Conservation (phyloP, 2,329 filamentous ascomycete genomes). For the Salinomyces thailandicus region DNA sequence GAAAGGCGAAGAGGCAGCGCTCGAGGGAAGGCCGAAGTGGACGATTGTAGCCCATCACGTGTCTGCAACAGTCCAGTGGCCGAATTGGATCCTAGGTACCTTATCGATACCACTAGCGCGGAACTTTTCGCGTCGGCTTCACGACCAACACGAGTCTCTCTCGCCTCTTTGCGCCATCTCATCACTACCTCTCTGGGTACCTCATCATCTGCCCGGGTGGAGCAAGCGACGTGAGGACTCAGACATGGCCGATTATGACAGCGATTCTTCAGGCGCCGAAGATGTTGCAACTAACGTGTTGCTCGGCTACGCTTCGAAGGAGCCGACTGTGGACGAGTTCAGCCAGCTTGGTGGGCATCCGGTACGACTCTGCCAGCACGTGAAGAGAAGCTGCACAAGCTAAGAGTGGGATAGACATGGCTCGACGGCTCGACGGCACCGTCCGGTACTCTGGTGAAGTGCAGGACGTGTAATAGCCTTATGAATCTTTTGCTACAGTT, state of each 20-base stretch:
- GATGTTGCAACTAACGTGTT: conserved; percentile 79
- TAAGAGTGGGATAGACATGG: conserved; percentile 56
- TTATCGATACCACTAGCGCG: too few relatives aligned
- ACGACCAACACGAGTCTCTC: too few relatives aligned
- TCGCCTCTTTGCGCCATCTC: too few relatives aligned
- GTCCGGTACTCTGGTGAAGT: conserved; percentile 67
- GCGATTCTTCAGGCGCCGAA: conserved; percentile 66
- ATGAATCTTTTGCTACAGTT: conserved; percentile 84
- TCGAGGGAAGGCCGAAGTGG: neutral
- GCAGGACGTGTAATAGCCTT: conserved; percentile 73
- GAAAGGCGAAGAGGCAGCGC: neutral
- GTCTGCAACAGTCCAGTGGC: too few relatives aligned
- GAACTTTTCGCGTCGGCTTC: too few relatives aligned
- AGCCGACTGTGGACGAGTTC: conserved; percentile 68
- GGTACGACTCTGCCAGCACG: conserved; percentile 43
- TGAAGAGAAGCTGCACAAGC: neutral
- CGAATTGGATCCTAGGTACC: too few relatives aligned
- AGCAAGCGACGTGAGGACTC: too few relatives aligned
- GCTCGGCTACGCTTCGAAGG: conserved; percentile 76
- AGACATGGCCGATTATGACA: conserved; percentile 61
- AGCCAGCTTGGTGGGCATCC: conserved; percentile 81
- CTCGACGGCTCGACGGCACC: conserved; percentile 60
- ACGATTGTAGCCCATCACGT: neutral
- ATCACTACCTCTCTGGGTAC: too few relatives aligned
- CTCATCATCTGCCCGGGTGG: too few relatives aligned